Percentiles rank a stretch among this genome's conserved stretches.
Conservation (phyloP, 768 basidiomycete genomes). For the Psilocybe azurescens region DNA sequence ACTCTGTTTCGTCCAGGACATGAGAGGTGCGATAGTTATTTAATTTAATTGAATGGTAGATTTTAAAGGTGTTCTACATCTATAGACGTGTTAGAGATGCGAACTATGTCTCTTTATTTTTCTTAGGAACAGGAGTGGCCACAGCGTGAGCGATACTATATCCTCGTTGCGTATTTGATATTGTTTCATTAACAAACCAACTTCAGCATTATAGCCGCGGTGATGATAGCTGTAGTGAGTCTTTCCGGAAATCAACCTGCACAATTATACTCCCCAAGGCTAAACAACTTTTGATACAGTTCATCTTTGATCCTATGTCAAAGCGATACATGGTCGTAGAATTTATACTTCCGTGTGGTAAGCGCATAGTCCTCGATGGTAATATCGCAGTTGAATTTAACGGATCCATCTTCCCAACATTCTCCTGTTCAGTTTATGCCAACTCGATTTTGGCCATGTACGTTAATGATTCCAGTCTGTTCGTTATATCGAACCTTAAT, state of each 20-base stretch:
- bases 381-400: too few species aligned
- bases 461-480: background rate
- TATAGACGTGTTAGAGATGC: slow-evolving; percentile 10
- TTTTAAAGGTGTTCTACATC: background rate
- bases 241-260: background rate
- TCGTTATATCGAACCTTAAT: background rate
- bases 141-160: slow-evolving; percentile 14
- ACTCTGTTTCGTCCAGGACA: slow-evolving; percentile 4
- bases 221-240: background rate
- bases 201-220: background rate
- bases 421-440: slow-evolving; percentile 12
- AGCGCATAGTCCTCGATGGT: background rate
- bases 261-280: background rate
- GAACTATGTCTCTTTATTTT: slow-evolving; percentile 17
- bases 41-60: background rate
- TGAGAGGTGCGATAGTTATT: background rate
- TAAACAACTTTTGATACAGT: background rate
- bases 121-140: slow-evolving; percentile 15
- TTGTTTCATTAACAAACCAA: background rate
- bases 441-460: slow-evolving; percentile 22
- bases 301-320: background rate
- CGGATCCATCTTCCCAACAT: background rate
- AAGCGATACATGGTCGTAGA: slow-evolving; percentile 17
- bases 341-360: slow-evolving; percentile 17
- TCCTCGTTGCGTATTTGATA: background rate